A percentile compares a stretch with the other conserved stretches of the same genome.
Evolutionary conservation across 768 basidiomycete species (phyloP).

Genomic region (Mycena albidolilacea): DNA sequence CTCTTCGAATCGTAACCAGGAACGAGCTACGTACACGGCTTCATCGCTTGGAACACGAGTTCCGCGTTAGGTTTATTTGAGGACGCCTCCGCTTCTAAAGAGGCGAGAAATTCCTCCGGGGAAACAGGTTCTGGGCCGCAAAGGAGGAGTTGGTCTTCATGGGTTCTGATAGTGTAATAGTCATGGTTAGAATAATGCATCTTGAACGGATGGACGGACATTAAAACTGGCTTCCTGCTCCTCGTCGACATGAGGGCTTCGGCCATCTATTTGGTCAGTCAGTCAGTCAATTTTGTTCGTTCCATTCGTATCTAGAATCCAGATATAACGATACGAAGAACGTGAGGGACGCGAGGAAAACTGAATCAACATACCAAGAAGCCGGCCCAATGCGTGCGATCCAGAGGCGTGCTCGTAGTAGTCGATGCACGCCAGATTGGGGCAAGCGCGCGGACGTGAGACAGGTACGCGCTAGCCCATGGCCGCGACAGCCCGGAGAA

Average conservation of each 20-base stretch:
- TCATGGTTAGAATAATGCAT: background rate
- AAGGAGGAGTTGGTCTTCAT: background rate
- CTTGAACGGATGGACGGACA: background rate
- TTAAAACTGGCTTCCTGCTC: slow-evolving; percentile 20
- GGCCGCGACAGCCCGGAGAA: slow-evolving; percentile 5
- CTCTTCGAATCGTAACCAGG: too few species aligned
- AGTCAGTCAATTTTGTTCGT: background rate
- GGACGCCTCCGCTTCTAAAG: background rate
- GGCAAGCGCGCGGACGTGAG: slow-evolving; percentile 23
- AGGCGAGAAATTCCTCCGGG: background rate
- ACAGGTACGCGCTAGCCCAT: slow-evolving; percentile 27
- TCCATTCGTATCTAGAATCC: too few species aligned
- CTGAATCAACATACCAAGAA: slow-evolving; percentile 5
- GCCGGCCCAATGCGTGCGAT: slow-evolving; percentile 12
- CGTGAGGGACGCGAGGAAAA: too few species aligned
- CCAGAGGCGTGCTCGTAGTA: background rate
- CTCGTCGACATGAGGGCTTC: slow-evolving; percentile 18
- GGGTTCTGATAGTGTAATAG: background rate
- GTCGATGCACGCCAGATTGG: slow-evolving; percentile 2
- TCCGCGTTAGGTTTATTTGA: background rate
- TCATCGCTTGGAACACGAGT: background rate
- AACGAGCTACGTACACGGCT: background rate
- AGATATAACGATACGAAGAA: too few species aligned
- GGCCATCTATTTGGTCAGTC: slow-evolving; percentile 1
- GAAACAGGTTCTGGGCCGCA: background rate